A percentile compares a stretch with the other conserved stretches of the same genome.
Conservation (phyloP, 176 grass and related monocot species). For the Oryza longistaminata region DNA sequence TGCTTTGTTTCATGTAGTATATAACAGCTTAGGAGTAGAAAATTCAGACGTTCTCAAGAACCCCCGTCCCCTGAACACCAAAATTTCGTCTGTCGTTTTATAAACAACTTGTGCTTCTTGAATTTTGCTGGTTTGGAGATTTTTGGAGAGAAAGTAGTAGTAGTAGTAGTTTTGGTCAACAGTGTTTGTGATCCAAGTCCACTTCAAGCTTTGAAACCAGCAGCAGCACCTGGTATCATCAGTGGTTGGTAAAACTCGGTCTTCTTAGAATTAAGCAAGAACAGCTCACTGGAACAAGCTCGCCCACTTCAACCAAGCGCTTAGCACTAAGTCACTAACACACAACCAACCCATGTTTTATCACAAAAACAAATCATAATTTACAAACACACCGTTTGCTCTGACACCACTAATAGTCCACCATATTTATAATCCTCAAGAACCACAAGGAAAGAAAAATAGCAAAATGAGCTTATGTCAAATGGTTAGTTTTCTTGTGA, state of each 20-base stretch:
- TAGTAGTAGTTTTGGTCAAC: neutral
- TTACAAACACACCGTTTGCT: neutral
- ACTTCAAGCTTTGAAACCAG: neutral
- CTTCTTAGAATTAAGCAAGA: neutral
- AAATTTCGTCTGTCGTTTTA: too few relatives aligned
- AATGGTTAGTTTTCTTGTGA: too few relatives aligned
- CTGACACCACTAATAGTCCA: neutral
- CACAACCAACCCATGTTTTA: neutral
- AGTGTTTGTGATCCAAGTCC: neutral
- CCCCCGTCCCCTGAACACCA: too few relatives aligned
- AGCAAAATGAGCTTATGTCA: too few relatives aligned
- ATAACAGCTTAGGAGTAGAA: too few relatives aligned
- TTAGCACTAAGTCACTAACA: neutral
- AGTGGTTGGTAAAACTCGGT: neutral
- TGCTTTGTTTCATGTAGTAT: too few relatives aligned
- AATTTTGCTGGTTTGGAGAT: too few relatives aligned
- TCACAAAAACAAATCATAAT: neutral
- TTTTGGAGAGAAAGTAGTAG: neutral
- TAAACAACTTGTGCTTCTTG: too few relatives aligned
- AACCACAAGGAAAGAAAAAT: neutral
- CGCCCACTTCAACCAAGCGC: neutral
- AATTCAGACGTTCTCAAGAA: too few relatives aligned
- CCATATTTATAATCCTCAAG: neutral
- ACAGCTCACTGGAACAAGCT: neutral
- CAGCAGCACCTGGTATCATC: slow-evolving; percentile 15